A percentile compares a stretch with the other conserved stretches of the same genome.
These are phyloP conservation scores for Rhodotorula toruloides DNA, from an alignment of 768 basidiomycete species.

Conservation along the genomic window DNA sequence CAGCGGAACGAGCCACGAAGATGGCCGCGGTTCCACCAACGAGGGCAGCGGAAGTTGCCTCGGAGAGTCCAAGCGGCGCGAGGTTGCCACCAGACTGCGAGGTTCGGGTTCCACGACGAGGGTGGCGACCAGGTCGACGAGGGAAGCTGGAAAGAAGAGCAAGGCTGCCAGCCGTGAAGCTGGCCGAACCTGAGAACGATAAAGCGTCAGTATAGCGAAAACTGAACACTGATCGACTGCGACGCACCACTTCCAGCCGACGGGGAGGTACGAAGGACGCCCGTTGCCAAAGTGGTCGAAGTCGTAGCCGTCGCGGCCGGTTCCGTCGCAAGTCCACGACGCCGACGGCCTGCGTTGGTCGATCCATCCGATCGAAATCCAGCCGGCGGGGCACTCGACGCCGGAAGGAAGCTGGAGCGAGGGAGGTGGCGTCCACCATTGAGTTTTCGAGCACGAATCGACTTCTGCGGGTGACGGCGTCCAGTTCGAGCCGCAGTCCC, in stretches of 20 bases:
- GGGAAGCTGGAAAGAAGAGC: not conserved
- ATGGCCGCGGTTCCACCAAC: not conserved
- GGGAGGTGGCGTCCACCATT: too few species aligned
- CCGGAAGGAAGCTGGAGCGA: not conserved
- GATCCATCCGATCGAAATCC: conserved; percentile 8
- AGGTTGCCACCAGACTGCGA: conserved; percentile 1
- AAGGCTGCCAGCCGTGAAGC: conserved; percentile 9
- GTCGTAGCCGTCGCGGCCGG: conserved; percentile 10
- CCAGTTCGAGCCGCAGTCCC: not conserved
- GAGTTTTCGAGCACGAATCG: not conserved
- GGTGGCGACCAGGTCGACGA: not conserved
- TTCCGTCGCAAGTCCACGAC: not conserved
- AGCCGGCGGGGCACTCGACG: not conserved
- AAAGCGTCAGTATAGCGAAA: too few species aligned
- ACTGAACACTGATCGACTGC: too few species aligned
- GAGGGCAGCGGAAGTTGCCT: conserved; percentile 7
- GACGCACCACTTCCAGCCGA: conserved; percentile 13
- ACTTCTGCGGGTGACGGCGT: not conserved
- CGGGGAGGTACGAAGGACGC: not conserved
- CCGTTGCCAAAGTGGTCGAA: conserved; percentile 2
- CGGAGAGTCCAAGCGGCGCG: not conserved
- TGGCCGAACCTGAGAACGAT: too few species aligned
- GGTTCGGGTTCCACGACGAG: not conserved
- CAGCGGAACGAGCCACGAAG: not conserved
- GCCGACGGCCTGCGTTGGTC: conserved; percentile 10